These are phyloP conservation scores for Lentinula sp. DNA, from an alignment of 768 basidiomycete species.

Conservation along the genomic window DNA sequence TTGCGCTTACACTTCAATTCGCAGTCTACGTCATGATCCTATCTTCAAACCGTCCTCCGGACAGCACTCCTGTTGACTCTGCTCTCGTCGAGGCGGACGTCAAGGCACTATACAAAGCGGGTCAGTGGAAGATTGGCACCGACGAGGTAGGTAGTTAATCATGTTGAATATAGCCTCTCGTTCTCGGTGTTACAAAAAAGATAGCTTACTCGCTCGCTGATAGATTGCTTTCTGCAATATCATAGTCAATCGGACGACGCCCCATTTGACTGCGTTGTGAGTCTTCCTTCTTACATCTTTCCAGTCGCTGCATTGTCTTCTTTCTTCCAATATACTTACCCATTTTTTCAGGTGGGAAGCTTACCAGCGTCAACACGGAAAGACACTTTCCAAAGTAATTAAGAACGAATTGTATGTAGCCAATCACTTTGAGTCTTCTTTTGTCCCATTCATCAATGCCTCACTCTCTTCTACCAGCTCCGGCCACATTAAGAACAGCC, in stretches of 20 bases:
- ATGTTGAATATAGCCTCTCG: neutral
- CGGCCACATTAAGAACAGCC: slow-evolving; percentile 26
- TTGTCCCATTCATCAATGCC: too few species aligned
- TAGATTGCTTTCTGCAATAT: slow-evolving; percentile 22
- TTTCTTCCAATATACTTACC: neutral
- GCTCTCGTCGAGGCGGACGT: slow-evolving; percentile 26
- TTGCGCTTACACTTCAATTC: neutral
- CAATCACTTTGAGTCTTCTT: too few species aligned
- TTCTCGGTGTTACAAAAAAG: too few species aligned
- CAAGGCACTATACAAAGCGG: slow-evolving; percentile 22
- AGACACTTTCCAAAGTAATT: slow-evolving; percentile 5
- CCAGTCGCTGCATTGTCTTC: slow-evolving; percentile 11
- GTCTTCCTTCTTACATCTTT: slow-evolving; percentile 10
- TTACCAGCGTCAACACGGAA: slow-evolving; percentile 1
- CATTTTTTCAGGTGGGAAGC: neutral
- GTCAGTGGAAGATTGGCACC: slow-evolving; percentile 27
- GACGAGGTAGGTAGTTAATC: slow-evolving; percentile 13
- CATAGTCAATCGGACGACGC: slow-evolving; percentile 23
- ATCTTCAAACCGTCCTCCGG: slow-evolving; percentile 22
- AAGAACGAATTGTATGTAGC: slow-evolving; percentile 9
- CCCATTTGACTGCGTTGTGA: slow-evolving; percentile 20
- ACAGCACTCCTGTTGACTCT: slow-evolving; percentile 23
- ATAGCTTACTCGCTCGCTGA: neutral
- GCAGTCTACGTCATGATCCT: slow-evolving; percentile 28
- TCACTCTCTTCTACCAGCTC: neutral